Evolutionary conservation across 305 asterid species (phyloP).

Genomic region (Fraxinus xanthoxyloides): DNA sequence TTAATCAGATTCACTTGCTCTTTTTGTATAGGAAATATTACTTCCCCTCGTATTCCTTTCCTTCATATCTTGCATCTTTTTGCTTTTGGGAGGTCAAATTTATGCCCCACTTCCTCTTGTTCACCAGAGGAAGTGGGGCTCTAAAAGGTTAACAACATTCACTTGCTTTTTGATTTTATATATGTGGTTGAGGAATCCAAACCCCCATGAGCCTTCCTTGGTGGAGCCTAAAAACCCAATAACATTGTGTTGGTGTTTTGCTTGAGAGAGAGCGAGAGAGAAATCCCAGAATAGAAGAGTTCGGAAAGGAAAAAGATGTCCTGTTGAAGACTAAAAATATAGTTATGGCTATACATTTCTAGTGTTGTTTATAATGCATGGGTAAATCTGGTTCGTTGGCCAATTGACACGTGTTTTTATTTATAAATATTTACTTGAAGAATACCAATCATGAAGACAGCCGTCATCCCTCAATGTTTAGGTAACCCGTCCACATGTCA

Average conservation of each 20-base stretch:
- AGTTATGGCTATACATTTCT: background rate
- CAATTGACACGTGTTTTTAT: background rate
- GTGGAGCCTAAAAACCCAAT: background rate
- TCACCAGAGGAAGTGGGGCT: too few species aligned
- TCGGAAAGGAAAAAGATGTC: background rate
- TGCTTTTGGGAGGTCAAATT: background rate
- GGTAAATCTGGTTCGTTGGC: background rate
- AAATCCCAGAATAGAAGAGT: background rate
- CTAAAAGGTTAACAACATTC: too few species aligned
- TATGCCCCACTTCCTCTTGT: background rate
- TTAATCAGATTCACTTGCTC: background rate
- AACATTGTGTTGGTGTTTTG: background rate
- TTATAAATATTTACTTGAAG: background rate
- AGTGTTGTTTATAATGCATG: background rate
- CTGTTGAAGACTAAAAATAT: background rate
- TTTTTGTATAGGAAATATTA: background rate
- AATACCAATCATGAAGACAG: background rate
- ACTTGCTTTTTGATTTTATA: too few species aligned
- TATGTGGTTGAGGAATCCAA: background rate
- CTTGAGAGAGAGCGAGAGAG: too few species aligned
- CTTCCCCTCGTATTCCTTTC: background rate
- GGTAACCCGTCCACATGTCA: background rate
- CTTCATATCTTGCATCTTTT: background rate
- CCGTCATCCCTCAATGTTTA: background rate
- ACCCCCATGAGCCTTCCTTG: background rate